Percentiles rank a stretch among this genome's conserved stretches.
Conservation (phyloP, 2,329 filamentous ascomycete genomes). For the Pseudodiploospora longispora region DNA sequence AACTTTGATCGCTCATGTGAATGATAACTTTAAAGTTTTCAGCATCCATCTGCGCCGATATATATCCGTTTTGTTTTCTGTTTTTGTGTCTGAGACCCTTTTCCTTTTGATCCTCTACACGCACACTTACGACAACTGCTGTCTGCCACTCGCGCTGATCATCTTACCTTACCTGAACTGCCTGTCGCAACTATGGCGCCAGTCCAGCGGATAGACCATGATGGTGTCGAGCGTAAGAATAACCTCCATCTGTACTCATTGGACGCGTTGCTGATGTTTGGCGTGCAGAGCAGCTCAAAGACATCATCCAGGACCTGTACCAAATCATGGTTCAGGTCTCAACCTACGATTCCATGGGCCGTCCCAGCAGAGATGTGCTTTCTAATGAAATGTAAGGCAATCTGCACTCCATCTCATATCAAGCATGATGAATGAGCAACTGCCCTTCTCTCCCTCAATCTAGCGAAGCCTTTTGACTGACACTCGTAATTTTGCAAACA, state of each 20-base stretch:
- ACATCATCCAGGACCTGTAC: slow-evolving; percentile 56
- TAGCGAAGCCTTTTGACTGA: background rate
- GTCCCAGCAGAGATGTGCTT: slow-evolving; percentile 48
- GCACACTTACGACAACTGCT: too few relatives aligned
- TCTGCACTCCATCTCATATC: background rate
- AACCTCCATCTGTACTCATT: background rate
- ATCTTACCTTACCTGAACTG: background rate
- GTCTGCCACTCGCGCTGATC: too few relatives aligned
- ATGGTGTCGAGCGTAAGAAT: slow-evolving; percentile 30
- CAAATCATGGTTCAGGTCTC: slow-evolving; percentile 55
- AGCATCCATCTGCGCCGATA: too few relatives aligned
- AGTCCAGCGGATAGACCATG: slow-evolving; percentile 29
- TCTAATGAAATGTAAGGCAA: slow-evolving; percentile 39
- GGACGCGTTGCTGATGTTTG: slow-evolving; percentile 3
- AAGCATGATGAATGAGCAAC: too few relatives aligned
- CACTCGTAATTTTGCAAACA: slow-evolving; percentile 7
- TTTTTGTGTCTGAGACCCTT: too few relatives aligned
- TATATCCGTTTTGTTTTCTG: too few relatives aligned
- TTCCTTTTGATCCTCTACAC: too few relatives aligned
- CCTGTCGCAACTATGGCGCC: slow-evolving; percentile 29
- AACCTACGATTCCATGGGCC: slow-evolving; percentile 48
- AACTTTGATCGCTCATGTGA: too few relatives aligned
- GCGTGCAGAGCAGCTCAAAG: slow-evolving; percentile 46
- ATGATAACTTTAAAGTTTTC: too few relatives aligned
- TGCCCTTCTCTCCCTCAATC: background rate